These are phyloP conservation scores for Populus davidiana DNA, from an alignment of 345 rosid genomes.

Conservation along the genomic window DNA sequence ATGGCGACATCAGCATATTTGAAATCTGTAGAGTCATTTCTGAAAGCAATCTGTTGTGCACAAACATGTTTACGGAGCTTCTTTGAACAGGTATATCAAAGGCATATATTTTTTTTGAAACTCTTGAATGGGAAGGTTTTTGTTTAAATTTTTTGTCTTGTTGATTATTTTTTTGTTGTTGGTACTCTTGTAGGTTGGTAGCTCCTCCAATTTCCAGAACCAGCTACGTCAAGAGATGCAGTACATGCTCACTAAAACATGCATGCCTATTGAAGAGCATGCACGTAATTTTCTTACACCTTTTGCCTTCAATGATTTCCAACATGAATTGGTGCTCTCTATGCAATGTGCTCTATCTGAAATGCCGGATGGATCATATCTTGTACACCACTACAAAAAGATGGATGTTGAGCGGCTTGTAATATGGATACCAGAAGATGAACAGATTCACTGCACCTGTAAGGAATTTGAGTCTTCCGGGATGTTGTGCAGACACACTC, in stretches of 20 bases:
- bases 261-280: slow-evolving; percentile 83
- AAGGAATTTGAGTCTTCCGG: slow-evolving; percentile 89
- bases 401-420: slow-evolving; percentile 74
- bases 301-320: slow-evolving; percentile 66
- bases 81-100: slow-evolving; percentile 69
- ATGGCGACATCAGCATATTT: slow-evolving; percentile 58
- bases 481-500: slow-evolving; percentile 74
- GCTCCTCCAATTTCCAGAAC: slow-evolving; percentile 45
- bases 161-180: slow-evolving; percentile 7
- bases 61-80: slow-evolving; percentile 65
- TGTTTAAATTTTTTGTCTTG: not conserved
- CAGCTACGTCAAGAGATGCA: slow-evolving; percentile 38
- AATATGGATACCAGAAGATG: slow-evolving; percentile 69
- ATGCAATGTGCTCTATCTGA: slow-evolving; percentile 68
- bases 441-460: slow-evolving; percentile 82
- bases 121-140: not conserved
- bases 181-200: slow-evolving; percentile 47
- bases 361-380: slow-evolving; percentile 79
- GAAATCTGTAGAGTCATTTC: slow-evolving; percentile 51
- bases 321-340: slow-evolving; percentile 73
- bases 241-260: slow-evolving; percentile 55
- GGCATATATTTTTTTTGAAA: too few relatives aligned
- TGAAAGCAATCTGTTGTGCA: slow-evolving; percentile 52
- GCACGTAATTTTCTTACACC: slow-evolving; percentile 74
- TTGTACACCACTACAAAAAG: slow-evolving; percentile 72